A percentile compares a stretch with the other conserved stretches of the same genome.
Conservation (phyloP, 495 filamentous ascomycete species). For the Recurvomyces mirabilis region DNA sequence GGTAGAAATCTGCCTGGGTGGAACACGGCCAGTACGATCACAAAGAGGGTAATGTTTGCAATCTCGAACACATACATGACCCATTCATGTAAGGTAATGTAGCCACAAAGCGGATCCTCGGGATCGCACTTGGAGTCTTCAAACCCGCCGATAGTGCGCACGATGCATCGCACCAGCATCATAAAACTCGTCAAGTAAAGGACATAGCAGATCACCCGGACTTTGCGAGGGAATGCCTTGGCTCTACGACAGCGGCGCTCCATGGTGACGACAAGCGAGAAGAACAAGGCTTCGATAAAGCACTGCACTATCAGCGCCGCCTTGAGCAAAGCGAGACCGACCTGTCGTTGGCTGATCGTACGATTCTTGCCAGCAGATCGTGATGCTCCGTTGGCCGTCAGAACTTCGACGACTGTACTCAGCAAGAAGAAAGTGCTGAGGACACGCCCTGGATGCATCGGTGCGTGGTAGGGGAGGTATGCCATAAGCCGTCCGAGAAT, state of each 20-base stretch:
- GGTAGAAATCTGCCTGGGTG: conserved; percentile 26
- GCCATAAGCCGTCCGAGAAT: conserved; percentile 65
- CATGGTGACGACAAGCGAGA: conserved; percentile 47
- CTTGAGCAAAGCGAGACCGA: conserved; percentile 52
- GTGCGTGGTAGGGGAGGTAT: conserved; percentile 66
- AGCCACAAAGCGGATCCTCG: conserved; percentile 14
- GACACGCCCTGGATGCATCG: conserved; percentile 68
- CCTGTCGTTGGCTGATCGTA: conserved; percentile 34
- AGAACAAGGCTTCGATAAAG: conserved; percentile 49
- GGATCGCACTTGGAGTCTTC: background rate
- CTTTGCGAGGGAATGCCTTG: conserved; percentile 41
- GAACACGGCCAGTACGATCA: conserved; percentile 25
- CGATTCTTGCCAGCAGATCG: conserved; percentile 42
- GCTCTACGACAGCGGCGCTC: conserved; percentile 46
- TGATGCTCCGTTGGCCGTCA: conserved; percentile 58
- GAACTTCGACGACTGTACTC: conserved; percentile 49
- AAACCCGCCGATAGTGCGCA: conserved; percentile 29
- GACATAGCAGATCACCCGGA: conserved; percentile 42
- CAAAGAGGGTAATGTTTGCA: conserved; percentile 27
- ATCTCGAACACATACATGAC: conserved; percentile 32
- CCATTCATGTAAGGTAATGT: conserved; percentile 25
- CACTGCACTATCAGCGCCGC: conserved; percentile 58
- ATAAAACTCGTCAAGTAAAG: conserved; percentile 25
- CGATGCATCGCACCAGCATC: conserved; percentile 29
- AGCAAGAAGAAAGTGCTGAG: conserved; percentile 61